phyloP scores from a whole-genome alignment of 192 early-diverging fungal genomes.

The Physocladia obscura region DNA sequence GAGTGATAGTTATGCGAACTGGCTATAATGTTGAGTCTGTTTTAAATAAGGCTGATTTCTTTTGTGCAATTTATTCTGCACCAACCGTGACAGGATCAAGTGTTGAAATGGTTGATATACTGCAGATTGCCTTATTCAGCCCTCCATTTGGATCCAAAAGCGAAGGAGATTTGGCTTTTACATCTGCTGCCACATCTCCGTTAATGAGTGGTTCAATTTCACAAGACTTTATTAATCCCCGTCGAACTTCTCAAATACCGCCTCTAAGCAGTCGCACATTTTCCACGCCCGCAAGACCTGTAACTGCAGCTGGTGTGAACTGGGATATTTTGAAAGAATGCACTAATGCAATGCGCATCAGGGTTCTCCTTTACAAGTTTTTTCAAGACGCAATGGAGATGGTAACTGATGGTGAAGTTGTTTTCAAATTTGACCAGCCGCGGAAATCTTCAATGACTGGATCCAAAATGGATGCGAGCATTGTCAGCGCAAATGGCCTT shows the following conservation, averaged over 20 bases:
- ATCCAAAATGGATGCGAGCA: too few species aligned
- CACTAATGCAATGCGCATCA: constrained; percentile 9
- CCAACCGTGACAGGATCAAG: not conserved
- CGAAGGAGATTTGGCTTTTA: not conserved
- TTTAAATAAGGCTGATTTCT: constrained; percentile 1
- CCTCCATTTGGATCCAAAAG: not conserved
- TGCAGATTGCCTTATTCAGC: not conserved
- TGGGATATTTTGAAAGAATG: constrained; percentile 21
- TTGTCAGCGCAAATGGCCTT: too few species aligned
- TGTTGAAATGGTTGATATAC: not conserved
- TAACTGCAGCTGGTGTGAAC: constrained; percentile 20
- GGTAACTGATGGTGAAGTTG: constrained; percentile 38
- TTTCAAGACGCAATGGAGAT: constrained; percentile 28
- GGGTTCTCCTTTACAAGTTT: constrained; percentile 30
- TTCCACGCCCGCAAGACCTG: constrained; percentile 7
- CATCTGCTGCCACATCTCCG: constrained; percentile 15
- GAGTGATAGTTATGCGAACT: constrained; percentile 11
- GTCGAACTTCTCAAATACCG: not conserved
- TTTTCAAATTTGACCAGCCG: not conserved
- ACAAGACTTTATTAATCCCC: constrained; percentile 14
- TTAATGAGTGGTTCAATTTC: constrained; percentile 17
- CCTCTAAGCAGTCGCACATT: not conserved
- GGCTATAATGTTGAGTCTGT: constrained; percentile 22
- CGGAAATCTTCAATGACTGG: too few species aligned
- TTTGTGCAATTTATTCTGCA: not conserved